phyloP scores from a whole-genome alignment of 192 early-diverging fungal species.

The Backusella psychrophila region DNA sequence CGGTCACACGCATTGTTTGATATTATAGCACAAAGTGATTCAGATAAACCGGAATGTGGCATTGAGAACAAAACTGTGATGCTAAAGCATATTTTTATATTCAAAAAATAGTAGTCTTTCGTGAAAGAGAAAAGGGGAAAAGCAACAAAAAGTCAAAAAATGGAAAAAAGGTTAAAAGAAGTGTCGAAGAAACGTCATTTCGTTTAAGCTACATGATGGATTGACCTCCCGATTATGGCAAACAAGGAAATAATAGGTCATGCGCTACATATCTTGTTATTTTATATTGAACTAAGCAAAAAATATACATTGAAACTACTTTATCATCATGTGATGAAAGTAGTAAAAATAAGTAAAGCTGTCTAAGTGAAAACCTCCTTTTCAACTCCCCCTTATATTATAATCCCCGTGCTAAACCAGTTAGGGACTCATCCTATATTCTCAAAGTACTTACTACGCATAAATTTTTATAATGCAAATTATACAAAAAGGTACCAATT shows the following conservation, averaged over 20 bases:
- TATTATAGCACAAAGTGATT: neutral
- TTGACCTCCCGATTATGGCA: neutral
- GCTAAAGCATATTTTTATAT: neutral
- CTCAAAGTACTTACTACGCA: neutral
- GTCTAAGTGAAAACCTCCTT: neutral
- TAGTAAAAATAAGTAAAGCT: neutral
- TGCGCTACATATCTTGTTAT: slow-evolving; percentile 2
- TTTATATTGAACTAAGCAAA: neutral
- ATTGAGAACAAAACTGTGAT: neutral
- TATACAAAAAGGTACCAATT: neutral
- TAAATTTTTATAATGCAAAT: neutral
- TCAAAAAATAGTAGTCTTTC: neutral
- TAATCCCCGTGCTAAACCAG: neutral
- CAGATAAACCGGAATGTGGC: neutral
- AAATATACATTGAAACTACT: neutral
- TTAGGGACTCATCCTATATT: neutral
- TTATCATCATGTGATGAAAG: slow-evolving; percentile 1
- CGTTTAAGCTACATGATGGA: neutral
- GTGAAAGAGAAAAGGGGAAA: neutral
- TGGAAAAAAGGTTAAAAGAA: neutral
- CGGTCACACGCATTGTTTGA: neutral
- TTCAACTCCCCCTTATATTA: neutral
- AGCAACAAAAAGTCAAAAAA: neutral
- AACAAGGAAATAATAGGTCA: slow-evolving; percentile 4
- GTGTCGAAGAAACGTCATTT: neutral